These are phyloP conservation scores for Rosa persica DNA, from an alignment of 306 rosid genomes.

Conservation along the genomic window DNA sequence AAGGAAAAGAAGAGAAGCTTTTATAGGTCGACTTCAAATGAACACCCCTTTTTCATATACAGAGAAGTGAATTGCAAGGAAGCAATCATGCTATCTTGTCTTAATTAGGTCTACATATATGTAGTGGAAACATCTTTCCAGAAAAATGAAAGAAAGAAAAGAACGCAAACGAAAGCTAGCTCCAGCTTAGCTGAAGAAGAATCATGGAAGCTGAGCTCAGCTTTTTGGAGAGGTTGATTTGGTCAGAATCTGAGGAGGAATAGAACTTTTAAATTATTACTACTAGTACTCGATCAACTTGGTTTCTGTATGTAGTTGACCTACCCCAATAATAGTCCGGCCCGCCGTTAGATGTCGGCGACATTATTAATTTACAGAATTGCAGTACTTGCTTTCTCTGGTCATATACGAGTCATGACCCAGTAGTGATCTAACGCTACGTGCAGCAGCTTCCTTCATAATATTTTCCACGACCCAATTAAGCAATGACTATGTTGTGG, in stretches of 20 bases:
- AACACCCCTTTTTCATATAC: neutral
- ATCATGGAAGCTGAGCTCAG: neutral
- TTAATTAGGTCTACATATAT: neutral
- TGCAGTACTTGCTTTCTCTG: neutral
- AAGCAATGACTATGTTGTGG: neutral
- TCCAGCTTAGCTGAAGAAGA: neutral
- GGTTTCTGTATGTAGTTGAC: neutral
- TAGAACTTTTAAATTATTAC: neutral
- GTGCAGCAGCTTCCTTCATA: neutral
- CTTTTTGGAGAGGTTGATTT: neutral
- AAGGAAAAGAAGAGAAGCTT: neutral
- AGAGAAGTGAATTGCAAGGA: conserved; percentile 3
- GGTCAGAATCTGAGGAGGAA: neutral
- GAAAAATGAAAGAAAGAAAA: neutral
- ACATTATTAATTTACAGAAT: neutral
- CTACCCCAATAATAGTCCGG: neutral
- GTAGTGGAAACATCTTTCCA: neutral
- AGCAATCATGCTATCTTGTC: conserved; percentile 1
- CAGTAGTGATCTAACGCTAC: neutral
- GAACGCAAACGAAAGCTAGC: neutral
- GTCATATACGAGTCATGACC: neutral
- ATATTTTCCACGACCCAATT: neutral
- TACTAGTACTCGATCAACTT: neutral
- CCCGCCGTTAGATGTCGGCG: neutral
- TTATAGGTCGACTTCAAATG: neutral